A percentile compares a stretch with the other conserved stretches of the same genome.
These are phyloP conservation scores for Arthrobotrys iridis DNA, from an alignment of 2,329 filamentous ascomycete genomes.

Conservation along the genomic window DNA sequence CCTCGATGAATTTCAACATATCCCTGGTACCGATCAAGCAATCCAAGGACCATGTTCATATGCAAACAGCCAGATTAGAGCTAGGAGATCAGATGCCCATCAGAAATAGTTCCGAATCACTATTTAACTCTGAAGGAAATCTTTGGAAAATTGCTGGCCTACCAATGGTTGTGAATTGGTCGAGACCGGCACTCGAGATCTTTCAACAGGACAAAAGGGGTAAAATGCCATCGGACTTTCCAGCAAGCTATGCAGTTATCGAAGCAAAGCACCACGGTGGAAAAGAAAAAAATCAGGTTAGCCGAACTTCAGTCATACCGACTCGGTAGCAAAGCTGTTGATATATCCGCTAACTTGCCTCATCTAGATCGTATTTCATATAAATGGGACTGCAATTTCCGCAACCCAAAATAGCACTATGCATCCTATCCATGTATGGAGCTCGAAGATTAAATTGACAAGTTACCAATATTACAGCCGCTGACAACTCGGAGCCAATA, in stretches of 20 bases:
- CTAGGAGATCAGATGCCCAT: constrained; percentile 1
- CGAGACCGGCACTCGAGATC: background rate
- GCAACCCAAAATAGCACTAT: background rate
- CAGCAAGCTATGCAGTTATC: background rate
- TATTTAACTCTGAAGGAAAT: background rate
- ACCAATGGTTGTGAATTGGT: constrained; percentile 17
- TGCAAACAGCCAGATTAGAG: background rate
- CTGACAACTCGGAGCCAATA: background rate
- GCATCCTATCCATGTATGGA: constrained; percentile 26
- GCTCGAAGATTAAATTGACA: too few relatives aligned
- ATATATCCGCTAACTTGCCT: too few relatives aligned
- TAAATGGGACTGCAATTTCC: background rate
- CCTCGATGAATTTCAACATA: background rate
- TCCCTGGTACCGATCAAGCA: background rate
- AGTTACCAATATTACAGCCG: background rate
- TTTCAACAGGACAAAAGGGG: background rate
- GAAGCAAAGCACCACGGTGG: background rate
- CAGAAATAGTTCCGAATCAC: background rate
- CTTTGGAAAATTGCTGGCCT: background rate
- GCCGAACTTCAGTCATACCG: too few relatives aligned
- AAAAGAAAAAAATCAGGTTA: background rate
- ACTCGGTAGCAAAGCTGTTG: too few relatives aligned
- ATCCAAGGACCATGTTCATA: background rate
- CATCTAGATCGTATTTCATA: constrained; percentile 26
- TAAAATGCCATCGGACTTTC: background rate